Conservation (phyloP, 2,329 filamentous ascomycete genomes). For the Diaporthe batatas region DNA sequence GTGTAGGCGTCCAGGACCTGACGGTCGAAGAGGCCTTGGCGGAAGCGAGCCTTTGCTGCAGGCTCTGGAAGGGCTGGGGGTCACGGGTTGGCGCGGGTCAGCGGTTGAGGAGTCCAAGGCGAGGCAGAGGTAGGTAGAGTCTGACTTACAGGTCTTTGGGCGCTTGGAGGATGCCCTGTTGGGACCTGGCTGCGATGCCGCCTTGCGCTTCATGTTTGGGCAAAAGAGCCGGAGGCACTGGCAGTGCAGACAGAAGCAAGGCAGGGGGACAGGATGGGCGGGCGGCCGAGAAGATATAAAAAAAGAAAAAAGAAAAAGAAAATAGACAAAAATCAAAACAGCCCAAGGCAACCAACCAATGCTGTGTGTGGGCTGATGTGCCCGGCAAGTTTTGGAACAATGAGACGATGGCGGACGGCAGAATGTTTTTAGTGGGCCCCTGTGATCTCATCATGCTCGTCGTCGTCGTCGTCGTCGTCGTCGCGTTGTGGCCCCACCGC, state of each 20-base stretch:
- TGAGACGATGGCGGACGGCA: slow-evolving; percentile 40
- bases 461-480: no score
- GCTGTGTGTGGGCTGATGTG: slow-evolving; percentile 35
- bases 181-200: slow-evolving; percentile 59
- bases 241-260: slow-evolving; percentile 2
- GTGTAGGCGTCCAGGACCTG: slow-evolving; percentile 71
- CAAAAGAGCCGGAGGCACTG: slow-evolving; percentile 44
- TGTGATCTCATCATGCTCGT: background rate
- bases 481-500: slow-evolving; percentile 21
- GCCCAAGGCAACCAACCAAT: background rate
- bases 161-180: slow-evolving; percentile 66
- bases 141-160: slow-evolving; percentile 60
- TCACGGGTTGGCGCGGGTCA: slow-evolving; percentile 2
- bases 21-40: slow-evolving; percentile 74
- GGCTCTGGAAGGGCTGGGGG: slow-evolving; percentile 60
- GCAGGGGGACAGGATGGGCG: background rate
- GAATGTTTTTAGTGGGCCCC: slow-evolving; percentile 34
- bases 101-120: slow-evolving; percentile 5
- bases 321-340: no score
- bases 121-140: slow-evolving; percentile 11
- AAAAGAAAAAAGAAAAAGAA: background rate
- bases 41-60: slow-evolving; percentile 71
- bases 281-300: background rate
- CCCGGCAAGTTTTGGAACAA: slow-evolving; percentile 35
- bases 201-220: slow-evolving; percentile 72